These are phyloP conservation scores for Entomortierella beljakovae DNA, from an alignment of 192 early-diverging fungal genomes.

Conservation along the genomic window DNA sequence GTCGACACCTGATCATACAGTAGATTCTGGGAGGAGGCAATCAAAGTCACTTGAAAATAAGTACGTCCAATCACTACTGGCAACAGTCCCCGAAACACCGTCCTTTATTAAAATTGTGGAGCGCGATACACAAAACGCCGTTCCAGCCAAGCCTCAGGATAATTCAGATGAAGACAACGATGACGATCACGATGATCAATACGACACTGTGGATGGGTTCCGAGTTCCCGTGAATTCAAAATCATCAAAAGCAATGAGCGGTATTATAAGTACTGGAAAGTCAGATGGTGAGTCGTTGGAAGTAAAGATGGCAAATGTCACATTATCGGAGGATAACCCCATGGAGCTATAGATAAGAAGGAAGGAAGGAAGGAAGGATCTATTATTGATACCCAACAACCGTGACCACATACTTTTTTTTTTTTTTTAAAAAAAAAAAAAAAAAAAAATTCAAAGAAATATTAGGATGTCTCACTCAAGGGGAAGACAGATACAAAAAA, in stretches of 20 bases:
- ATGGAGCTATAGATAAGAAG: conserved; percentile 11
- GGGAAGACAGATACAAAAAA: too few species aligned
- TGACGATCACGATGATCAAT: conserved; percentile 3
- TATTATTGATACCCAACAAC: not conserved
- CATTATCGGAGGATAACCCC: conserved; percentile 4
- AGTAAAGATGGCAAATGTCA: conserved; percentile 11
- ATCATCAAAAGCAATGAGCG: not conserved
- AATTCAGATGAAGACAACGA: not conserved
- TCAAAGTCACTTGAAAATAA: conserved; percentile 10
- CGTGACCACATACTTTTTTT: too few species aligned
- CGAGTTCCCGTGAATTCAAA: conserved; percentile 8
- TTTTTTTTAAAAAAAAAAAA: too few species aligned
- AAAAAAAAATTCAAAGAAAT: too few species aligned
- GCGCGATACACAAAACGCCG: conserved; percentile 5
- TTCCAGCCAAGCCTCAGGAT: conserved; percentile 5
- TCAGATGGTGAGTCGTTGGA: not conserved
- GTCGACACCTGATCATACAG: not conserved
- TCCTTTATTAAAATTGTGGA: conserved; percentile 50
- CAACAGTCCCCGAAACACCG: conserved; percentile 38
- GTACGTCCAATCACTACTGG: conserved; percentile 40
- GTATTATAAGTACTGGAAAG: not conserved
- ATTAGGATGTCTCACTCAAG: too few species aligned
- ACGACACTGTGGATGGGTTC: conserved; percentile 39
- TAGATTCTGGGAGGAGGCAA: too few species aligned
- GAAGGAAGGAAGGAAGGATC: not conserved